Evolutionary conservation across 2,329 filamentous ascomycete species (phyloP).

Genomic region (Aspergillus phoenicis): DNA sequence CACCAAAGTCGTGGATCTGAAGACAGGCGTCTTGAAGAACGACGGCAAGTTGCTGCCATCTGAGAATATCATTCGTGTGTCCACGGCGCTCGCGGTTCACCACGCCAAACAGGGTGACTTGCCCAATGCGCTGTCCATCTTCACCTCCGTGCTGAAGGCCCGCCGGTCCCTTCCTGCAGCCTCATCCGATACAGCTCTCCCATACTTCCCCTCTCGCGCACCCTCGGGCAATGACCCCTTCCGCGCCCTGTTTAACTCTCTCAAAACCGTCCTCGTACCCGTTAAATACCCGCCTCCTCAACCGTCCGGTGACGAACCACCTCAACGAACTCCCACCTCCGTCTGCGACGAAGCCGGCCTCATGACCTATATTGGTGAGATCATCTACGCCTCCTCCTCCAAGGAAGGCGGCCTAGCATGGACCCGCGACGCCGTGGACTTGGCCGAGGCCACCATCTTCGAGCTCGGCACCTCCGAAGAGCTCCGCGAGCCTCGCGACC

Average conservation of each 20-base stretch:
- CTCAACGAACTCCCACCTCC: constrained; percentile 65
- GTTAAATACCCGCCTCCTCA: constrained; percentile 70
- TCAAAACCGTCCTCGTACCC: constrained; percentile 54
- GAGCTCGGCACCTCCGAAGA: constrained; percentile 36
- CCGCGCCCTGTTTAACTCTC: constrained; percentile 38
- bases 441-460: constrained; percentile 67
- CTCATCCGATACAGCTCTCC: constrained; percentile 29
- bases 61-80: constrained; percentile 71
- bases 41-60: constrained; percentile 59
- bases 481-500: constrained; percentile 51
- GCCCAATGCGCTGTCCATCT: constrained; percentile 73
- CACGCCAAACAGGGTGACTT: constrained; percentile 71
- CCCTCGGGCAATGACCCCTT: constrained; percentile 32
- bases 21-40: constrained; percentile 67
- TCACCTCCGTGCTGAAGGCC: constrained; percentile 80
- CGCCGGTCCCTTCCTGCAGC: constrained; percentile 61
- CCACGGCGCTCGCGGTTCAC: constrained; percentile 78
- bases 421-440: constrained; percentile 84
- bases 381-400: constrained; percentile 72
- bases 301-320: constrained; percentile 67
- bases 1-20: constrained; percentile 58
- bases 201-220: constrained; percentile 27
- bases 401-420: constrained; percentile 76
- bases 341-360: constrained; percentile 83
- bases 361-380: constrained; percentile 90